A percentile compares a stretch with the other conserved stretches of the same genome.
Evolutionary conservation across 208 protist species (phyloP).

Genomic region (Endotrypanum monterogeii): DNA sequence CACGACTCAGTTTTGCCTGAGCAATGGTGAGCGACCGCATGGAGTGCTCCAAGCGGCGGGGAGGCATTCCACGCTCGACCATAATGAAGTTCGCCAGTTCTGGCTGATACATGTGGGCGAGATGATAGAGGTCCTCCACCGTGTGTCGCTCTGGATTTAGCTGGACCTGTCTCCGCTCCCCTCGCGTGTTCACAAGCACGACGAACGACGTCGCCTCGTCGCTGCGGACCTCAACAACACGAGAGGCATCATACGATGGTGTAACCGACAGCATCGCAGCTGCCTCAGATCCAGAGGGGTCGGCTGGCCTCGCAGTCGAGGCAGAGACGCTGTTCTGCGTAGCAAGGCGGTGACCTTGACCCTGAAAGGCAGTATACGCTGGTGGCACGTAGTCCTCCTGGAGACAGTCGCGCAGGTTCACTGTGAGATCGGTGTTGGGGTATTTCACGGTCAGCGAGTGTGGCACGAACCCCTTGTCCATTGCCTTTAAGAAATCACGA

Average conservation of each 20-base stretch:
- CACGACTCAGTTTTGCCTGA: constrained; percentile 58
- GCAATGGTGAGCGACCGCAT: constrained; percentile 50
- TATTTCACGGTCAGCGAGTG: constrained; percentile 44
- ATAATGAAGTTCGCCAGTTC: constrained; percentile 45
- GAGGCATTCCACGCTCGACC: constrained; percentile 70
- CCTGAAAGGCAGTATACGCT: constrained; percentile 59
- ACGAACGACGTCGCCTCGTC: constrained; percentile 59
- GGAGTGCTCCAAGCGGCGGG: constrained; percentile 43
- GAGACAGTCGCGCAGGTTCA: constrained; percentile 63
- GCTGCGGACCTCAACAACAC: constrained; percentile 36
- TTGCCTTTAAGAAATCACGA: constrained; percentile 46
- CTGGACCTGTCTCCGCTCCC: constrained; percentile 58
- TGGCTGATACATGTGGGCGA: constrained; percentile 52
- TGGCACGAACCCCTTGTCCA: constrained; percentile 68
- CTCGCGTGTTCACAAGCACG: constrained; percentile 62
- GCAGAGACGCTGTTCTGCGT: constrained; percentile 3
- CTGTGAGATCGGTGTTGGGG: constrained; percentile 61
- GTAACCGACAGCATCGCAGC: background rate
- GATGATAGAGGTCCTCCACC: constrained; percentile 70
- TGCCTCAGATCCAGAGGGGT: background rate
- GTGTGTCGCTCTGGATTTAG: constrained; percentile 80
- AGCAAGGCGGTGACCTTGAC: constrained; percentile 57
- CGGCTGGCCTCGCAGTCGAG: constrained; percentile 9
- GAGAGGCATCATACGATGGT: constrained; percentile 16
- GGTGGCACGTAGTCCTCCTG: constrained; percentile 49